Percentiles rank a stretch among this genome's conserved stretches.
These are phyloP conservation scores for Westerdykella aurantiaca DNA, from an alignment of 2,329 filamentous ascomycete species.

Conservation along the genomic window DNA sequence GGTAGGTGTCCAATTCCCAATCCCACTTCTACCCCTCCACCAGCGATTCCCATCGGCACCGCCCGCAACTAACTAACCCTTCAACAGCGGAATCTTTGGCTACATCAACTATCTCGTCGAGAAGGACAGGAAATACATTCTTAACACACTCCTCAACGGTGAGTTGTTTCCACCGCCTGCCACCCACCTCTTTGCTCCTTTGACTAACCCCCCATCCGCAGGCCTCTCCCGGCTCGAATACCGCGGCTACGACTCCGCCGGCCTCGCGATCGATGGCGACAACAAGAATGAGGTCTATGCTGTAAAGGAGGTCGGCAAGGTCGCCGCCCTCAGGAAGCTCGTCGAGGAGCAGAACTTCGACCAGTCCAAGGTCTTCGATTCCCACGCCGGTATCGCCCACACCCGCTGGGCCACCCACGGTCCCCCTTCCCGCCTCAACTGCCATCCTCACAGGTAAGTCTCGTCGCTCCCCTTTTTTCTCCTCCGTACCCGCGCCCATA, in stretches of 20 bases:
- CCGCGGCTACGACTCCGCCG: conserved; percentile 96
- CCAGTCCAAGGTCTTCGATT: conserved; percentile 89
- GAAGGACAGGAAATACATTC: conserved; percentile 94
- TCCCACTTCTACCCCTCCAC: conserved; percentile 9
- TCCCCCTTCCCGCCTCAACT: conserved; percentile 87
- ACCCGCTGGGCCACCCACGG: conserved; percentile 99
- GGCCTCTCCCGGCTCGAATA: conserved; percentile 95
- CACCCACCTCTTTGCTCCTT: neutral
- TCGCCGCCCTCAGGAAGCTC: conserved; percentile 90
- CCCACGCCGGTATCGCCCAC: conserved; percentile 97
- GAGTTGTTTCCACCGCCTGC: conserved; percentile 36
- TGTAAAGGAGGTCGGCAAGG: conserved; percentile 99
- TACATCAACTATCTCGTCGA: conserved; percentile 99
- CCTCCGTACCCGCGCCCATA: conserved; percentile 22
- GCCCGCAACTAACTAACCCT: neutral
- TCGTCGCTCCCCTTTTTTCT: conserved; percentile 39
- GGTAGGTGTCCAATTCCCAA: conserved; percentile 33
- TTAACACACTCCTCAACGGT: conserved; percentile 96
- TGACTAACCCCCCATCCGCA: conserved; percentile 40
- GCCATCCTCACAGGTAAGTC: conserved; percentile 91
- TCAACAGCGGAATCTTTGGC: conserved; percentile 79
- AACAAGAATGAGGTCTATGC: conserved; percentile 97
- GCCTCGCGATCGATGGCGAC: conserved; percentile 91
- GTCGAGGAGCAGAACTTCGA: conserved; percentile 80
- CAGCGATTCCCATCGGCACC: neutral